Evolutionary conservation across 345 rosid genomes (phyloP).

Genomic region (Gynandropsis gynandra): DNA sequence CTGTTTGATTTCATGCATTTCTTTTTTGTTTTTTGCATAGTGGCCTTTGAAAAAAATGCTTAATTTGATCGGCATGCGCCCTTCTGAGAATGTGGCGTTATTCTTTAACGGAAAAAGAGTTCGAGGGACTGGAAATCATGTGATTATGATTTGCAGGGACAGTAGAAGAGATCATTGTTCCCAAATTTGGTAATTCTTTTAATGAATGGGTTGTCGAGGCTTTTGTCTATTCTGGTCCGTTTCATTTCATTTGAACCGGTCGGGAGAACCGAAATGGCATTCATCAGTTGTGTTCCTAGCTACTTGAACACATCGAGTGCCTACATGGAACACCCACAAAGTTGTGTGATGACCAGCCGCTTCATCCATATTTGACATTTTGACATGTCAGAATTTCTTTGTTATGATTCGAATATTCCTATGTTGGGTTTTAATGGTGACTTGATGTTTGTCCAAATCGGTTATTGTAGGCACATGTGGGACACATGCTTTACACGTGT

Average conservation of each 20-base stretch:
- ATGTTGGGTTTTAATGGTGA: too few relatives aligned
- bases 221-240: constrained; percentile 57
- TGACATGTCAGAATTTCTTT: too few relatives aligned
- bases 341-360: constrained; percentile 43
- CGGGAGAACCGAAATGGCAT: constrained; percentile 64
- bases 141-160: constrained; percentile 58
- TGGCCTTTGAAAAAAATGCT: neutral
- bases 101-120: constrained; percentile 73
- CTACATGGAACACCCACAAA: constrained; percentile 46
- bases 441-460: too few relatives aligned
- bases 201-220: constrained; percentile 79
- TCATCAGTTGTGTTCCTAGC: constrained; percentile 51
- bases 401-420: too few relatives aligned
- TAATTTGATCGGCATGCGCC: constrained; percentile 34
- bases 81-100: constrained; percentile 65
- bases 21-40: neutral
- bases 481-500: too few relatives aligned
- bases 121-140: constrained; percentile 50
- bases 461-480: too few relatives aligned
- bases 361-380: too few relatives aligned
- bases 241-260: constrained; percentile 54
- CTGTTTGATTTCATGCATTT: too few relatives aligned
- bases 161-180: constrained; percentile 59
- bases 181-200: constrained; percentile 52
- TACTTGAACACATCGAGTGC: constrained; percentile 48